phyloP scores from a whole-genome alignment of 2,329 filamentous ascomycete species.

The Gnomoniopsis sp. region DNA sequence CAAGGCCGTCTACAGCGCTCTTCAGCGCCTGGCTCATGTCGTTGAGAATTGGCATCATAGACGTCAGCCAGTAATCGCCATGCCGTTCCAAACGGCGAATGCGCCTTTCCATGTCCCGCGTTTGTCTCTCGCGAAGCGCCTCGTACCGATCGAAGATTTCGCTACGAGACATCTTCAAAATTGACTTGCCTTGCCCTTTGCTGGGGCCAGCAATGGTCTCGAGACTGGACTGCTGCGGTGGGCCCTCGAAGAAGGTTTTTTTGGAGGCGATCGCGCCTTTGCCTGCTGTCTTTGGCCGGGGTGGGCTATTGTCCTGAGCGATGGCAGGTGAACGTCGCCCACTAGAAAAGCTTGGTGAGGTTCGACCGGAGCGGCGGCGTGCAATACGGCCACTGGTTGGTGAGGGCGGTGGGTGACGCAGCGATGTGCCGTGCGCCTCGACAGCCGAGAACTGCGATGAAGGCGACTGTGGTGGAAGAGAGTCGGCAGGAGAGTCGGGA shows the following conservation, averaged over 20 bases:
- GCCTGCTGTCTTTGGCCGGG: conserved; percentile 11
- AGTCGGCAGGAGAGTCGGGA: conserved; percentile 10
- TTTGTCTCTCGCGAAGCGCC: conserved; percentile 14
- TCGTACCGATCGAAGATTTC: conserved; percentile 14
- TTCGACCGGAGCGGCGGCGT: neutral
- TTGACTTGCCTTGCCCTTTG: neutral
- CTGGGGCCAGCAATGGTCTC: neutral
- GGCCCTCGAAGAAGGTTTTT: conserved; percentile 3
- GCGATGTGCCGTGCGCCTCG: conserved; percentile 3
- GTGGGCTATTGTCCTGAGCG: neutral
- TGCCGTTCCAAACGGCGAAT: conserved; percentile 44
- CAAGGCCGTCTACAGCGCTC: neutral
- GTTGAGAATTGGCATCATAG: conserved; percentile 42
- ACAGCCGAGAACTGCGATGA: conserved; percentile 7
- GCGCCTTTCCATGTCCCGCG: conserved; percentile 42
- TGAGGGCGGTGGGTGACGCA: neutral
- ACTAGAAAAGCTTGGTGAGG: conserved; percentile 3
- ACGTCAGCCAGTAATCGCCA: conserved; percentile 42
- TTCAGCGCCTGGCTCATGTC: conserved; percentile 37
- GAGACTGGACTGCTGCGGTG: neutral
- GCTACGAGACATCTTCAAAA: conserved; percentile 8
- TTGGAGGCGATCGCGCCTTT: conserved; percentile 9
- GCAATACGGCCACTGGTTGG: conserved; percentile 4
- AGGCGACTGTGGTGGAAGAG: neutral
- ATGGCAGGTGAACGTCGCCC: neutral